Conservation (phyloP, 2,329 filamentous ascomycete genomes). For the Epichloe amarillans region DNA sequence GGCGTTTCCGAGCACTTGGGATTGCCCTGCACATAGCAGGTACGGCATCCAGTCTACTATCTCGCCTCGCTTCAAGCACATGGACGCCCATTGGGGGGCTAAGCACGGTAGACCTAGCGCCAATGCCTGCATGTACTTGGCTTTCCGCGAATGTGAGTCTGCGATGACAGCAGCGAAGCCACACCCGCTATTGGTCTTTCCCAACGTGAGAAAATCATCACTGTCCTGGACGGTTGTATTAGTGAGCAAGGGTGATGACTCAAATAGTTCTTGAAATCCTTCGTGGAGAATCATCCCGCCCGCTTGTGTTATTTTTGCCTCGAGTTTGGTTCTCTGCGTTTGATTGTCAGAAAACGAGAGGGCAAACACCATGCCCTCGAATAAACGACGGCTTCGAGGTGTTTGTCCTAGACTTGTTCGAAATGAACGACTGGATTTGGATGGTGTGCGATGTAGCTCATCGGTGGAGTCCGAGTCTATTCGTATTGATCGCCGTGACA, state of each 20-base stretch:
- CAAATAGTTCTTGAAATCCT: constrained; percentile 75
- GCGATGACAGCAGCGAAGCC: constrained; percentile 80
- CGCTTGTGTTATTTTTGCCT: constrained; percentile 50
- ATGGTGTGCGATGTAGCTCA: constrained; percentile 30
- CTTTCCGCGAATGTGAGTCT: constrained; percentile 71
- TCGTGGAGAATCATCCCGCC: constrained; percentile 60
- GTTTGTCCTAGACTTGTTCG: constrained; percentile 15
- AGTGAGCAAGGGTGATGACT: constrained; percentile 25
- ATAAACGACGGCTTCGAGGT: constrained; percentile 32
- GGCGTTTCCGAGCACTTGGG: constrained; percentile 60
- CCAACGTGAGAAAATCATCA: constrained; percentile 36
- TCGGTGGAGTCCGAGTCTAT: constrained; percentile 33
- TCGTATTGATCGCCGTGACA: constrained; percentile 14
- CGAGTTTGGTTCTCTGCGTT: constrained; percentile 33
- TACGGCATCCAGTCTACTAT: constrained; percentile 69
- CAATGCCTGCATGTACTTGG: constrained; percentile 90
- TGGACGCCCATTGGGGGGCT: constrained; percentile 63
- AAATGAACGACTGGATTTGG: constrained; percentile 15
- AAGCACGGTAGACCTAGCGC: constrained; percentile 82
- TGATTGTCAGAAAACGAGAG: constrained; percentile 50
- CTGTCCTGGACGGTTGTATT: constrained; percentile 18
- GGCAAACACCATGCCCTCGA: constrained; percentile 76
- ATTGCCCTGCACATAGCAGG: constrained; percentile 74
- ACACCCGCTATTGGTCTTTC: constrained; percentile 33
- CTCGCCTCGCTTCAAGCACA: constrained; percentile 48